These are phyloP conservation scores for Pythium grandisporangium DNA, from an alignment of 352 stramenopile species.

Conservation along the genomic window DNA sequence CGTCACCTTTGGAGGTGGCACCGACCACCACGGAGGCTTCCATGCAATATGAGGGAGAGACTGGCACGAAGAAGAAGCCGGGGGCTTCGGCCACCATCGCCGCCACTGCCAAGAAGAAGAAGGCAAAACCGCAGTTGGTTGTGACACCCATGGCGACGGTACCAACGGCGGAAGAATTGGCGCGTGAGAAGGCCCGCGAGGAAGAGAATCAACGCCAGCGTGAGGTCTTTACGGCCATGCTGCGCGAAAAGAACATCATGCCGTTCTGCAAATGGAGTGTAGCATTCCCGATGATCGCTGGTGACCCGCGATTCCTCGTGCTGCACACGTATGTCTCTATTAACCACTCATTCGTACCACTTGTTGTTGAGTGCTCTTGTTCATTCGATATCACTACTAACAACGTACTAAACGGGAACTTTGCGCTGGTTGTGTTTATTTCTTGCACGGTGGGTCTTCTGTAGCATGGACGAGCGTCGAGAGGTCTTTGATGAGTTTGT, in stretches of 20 bases:
- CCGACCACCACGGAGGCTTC: conserved; percentile 6
- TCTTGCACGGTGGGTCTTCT: no score
- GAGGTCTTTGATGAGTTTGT: conserved; percentile 79
- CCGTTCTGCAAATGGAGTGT: conserved; percentile 78
- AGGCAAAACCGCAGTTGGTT: conserved; percentile 14
- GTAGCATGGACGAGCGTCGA: conserved; percentile 69
- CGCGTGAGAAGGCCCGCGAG: conserved; percentile 15
- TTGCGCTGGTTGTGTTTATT: no score
- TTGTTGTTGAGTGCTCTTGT: no score
- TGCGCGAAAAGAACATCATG: conserved; percentile 82
- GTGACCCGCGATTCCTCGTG: conserved; percentile 63
- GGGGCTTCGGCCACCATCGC: conserved; percentile 15
- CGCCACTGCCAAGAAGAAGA: conserved; percentile 10
- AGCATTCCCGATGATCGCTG: conserved; percentile 58
- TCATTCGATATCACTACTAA: no score
- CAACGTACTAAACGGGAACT: no score
- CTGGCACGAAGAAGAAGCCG: background rate
- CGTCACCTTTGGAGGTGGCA: no score
- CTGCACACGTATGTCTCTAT: conserved; percentile 38
- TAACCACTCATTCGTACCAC: no score
- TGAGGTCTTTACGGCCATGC: conserved; percentile 56
- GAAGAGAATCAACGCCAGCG: conserved; percentile 32
- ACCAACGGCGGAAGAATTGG: conserved; percentile 23
- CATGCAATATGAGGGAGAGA: conserved; percentile 1
- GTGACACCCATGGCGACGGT: conserved; percentile 6